Conservation (phyloP, 2,329 filamentous ascomycete species). For the Raffaelea arxii region DNA sequence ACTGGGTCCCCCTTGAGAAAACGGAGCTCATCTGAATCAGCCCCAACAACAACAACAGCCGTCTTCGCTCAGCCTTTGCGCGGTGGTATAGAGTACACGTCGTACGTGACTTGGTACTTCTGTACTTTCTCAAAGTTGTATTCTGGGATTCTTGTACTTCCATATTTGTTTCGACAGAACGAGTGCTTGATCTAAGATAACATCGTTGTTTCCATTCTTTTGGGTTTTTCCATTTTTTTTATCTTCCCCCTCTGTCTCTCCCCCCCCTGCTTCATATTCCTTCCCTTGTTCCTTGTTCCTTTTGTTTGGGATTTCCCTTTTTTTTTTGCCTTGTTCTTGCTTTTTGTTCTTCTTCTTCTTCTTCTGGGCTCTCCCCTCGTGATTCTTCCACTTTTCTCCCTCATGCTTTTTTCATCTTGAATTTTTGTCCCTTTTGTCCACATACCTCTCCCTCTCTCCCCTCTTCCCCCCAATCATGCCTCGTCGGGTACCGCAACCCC, state of each 20-base stretch:
- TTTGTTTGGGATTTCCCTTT: neutral
- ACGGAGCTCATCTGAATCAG: too few relatives aligned
- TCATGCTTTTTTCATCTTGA: neutral
- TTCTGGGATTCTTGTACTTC: neutral
- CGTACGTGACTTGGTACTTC: neutral
- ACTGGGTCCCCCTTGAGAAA: too few relatives aligned
- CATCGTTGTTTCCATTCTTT: neutral
- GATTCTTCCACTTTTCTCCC: neutral
- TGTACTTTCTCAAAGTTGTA: neutral
- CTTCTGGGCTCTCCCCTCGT: neutral
- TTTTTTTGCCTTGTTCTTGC: neutral
- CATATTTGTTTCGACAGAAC: neutral
- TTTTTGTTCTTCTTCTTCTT: neutral
- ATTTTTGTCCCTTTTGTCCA: neutral
- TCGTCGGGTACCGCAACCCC: neutral
- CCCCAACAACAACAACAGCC: neutral
- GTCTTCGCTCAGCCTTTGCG: neutral
- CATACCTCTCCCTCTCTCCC: neutral
- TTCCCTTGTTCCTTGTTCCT: neutral
- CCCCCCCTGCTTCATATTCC: neutral
- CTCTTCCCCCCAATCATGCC: neutral
- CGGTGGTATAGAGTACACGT: neutral
- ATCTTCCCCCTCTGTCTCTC: neutral
- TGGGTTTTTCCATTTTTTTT: neutral
- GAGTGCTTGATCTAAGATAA: neutral